Conservation (phyloP, 2,329 filamentous ascomycete species). For the Lachnellula subtilissima region DNA sequence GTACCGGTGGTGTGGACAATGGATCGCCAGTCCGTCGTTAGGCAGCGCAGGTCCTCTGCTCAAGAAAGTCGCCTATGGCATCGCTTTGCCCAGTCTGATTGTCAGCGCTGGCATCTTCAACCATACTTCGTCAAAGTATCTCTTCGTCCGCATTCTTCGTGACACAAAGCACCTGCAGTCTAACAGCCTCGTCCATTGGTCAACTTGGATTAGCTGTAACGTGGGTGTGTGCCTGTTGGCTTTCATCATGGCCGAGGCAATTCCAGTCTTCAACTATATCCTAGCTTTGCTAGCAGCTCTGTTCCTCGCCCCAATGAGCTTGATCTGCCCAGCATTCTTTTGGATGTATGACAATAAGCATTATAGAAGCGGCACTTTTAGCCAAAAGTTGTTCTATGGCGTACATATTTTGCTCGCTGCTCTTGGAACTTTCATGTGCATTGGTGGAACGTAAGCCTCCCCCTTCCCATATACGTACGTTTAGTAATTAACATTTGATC, state of each 20-base stretch:
- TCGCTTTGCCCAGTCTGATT: constrained; percentile 66
- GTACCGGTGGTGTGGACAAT: constrained; percentile 59
- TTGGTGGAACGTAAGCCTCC: too few relatives aligned
- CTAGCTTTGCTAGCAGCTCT: constrained; percentile 37
- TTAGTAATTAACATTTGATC: too few relatives aligned
- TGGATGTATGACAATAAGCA: background rate
- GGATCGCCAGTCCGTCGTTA: constrained; percentile 61
- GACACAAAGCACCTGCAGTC: constrained; percentile 43
- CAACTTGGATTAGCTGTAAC: constrained; percentile 43
- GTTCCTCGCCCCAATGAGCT: background rate
- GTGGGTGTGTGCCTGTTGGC: constrained; percentile 36
- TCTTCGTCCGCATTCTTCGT: constrained; percentile 61
- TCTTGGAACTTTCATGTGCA: too few relatives aligned
- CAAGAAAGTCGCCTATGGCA: constrained; percentile 61
- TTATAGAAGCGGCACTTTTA: background rate
- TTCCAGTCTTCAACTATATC: constrained; percentile 50
- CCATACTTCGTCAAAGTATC: constrained; percentile 60
- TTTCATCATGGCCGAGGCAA: constrained; percentile 44
- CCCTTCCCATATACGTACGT: too few relatives aligned
- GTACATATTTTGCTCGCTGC: too few relatives aligned
- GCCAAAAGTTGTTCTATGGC: too few relatives aligned
- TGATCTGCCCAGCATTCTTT: background rate
- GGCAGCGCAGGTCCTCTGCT: constrained; percentile 49
- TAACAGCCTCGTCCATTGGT: constrained; percentile 46
- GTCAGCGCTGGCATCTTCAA: constrained; percentile 68